Percentiles rank a stretch among this genome's conserved stretches.
Conservation (phyloP, 1,284 basidiomycete genomes). For the Sanghuangporus baumii region DNA sequence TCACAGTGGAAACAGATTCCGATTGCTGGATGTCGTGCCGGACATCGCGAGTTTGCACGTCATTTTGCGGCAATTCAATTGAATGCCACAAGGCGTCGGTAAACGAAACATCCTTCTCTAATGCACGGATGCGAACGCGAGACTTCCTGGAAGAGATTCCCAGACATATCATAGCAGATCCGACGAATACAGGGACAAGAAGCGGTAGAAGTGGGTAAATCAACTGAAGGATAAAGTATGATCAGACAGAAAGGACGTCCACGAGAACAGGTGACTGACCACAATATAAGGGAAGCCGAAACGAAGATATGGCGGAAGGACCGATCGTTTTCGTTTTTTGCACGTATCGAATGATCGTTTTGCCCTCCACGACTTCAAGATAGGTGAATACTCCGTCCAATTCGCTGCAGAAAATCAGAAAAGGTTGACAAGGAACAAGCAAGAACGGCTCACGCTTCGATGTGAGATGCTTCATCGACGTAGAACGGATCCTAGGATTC, state of each 20-base stretch:
- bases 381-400: conserved; percentile 24
- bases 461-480: conserved; percentile 48
- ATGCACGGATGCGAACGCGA: not conserved
- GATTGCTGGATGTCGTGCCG: not conserved
- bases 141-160: not conserved
- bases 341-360: conserved; percentile 7
- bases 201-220: too few relatives aligned
- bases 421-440: not conserved
- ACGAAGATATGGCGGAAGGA: too few relatives aligned
- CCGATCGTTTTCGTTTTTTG: too few relatives aligned
- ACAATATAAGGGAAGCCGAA: too few relatives aligned
- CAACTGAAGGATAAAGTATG: too few relatives aligned
- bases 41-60: not conserved
- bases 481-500: conserved; percentile 66
- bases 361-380: conserved; percentile 18
- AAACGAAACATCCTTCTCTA: not conserved
- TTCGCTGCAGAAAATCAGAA: conserved; percentile 15
- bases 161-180: not conserved
- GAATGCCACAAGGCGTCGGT: not conserved
- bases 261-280: too few relatives aligned
- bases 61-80: not conserved
- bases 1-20: not conserved
- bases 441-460: conserved; percentile 48
- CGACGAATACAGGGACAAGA: not conserved
- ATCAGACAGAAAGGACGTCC: too few relatives aligned